Evolutionary conservation across 2,329 filamentous ascomycete species (phyloP).

Genomic region (Allantophomopsis cytisporea): DNA sequence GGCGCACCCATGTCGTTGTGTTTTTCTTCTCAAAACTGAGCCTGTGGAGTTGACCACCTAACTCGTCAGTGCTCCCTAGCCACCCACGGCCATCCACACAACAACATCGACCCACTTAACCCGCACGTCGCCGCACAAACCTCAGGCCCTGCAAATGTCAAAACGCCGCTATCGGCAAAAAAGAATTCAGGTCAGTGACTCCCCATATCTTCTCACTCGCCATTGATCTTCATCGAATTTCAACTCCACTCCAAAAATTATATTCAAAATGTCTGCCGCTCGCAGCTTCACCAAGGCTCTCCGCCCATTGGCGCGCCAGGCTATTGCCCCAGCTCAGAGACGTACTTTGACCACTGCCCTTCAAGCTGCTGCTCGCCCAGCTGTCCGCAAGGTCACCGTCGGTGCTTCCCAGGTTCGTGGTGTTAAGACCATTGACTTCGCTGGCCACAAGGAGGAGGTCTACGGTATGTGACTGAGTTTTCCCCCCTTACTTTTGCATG

Average conservation of each 20-base stretch:
- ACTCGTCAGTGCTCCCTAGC: no score
- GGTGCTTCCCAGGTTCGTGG: conserved; percentile 53
- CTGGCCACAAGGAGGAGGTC: conserved; percentile 86
- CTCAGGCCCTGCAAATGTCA: no score
- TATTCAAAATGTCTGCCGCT: conserved; percentile 55
- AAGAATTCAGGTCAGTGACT: no score
- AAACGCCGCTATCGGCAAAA: no score
- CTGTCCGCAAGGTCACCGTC: conserved; percentile 31
- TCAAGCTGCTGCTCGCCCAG: conserved; percentile 38
- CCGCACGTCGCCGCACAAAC: no score
- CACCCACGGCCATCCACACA: no score
- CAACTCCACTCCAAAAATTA: conserved; percentile 3
- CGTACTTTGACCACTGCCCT: conserved; percentile 46
- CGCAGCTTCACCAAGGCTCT: conserved; percentile 58
- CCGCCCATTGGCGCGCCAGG: conserved; percentile 50
- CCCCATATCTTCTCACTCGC: no score
- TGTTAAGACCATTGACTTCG: conserved; percentile 98
- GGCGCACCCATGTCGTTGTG: no score
- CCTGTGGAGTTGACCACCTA: no score
- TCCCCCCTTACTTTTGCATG: not conserved
- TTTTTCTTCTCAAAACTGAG: no score
- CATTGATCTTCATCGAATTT: no score
- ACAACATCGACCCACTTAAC: no score
- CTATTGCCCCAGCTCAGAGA: conserved; percentile 43
- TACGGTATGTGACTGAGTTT: conserved; percentile 50